Conservation (phyloP, 129 eudicot species). For the Lactuca sativa region DNA sequence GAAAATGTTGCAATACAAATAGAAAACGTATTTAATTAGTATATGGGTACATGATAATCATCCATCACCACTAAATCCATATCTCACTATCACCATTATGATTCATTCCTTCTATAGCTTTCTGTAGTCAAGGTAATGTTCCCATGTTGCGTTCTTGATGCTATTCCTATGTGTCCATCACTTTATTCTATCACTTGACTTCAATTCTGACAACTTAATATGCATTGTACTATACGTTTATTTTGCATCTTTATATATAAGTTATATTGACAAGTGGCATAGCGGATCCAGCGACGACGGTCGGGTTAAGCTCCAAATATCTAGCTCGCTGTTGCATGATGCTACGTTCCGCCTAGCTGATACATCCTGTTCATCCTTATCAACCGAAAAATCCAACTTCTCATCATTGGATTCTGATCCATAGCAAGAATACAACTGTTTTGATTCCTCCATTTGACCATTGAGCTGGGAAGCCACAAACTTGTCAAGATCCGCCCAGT, state of each 20-base stretch:
- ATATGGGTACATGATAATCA: slow-evolving; percentile 5
- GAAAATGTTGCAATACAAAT: background rate
- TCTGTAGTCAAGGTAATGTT: slow-evolving; percentile 9
- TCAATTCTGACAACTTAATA: background rate
- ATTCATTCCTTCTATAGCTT: background rate
- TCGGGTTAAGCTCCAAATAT: slow-evolving; percentile 46
- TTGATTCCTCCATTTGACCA: slow-evolving; percentile 39
- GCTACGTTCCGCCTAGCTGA: slow-evolving; percentile 1
- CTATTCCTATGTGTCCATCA: slow-evolving; percentile 13
- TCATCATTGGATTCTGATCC: slow-evolving; percentile 20
- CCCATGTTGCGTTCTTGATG: background rate
- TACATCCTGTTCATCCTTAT: slow-evolving; percentile 21
- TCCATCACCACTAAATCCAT: background rate
- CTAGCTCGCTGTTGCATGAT: slow-evolving; percentile 23
- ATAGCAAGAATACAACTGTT: slow-evolving; percentile 17
- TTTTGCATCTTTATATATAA: background rate
- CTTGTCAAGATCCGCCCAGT: slow-evolving; percentile 51
- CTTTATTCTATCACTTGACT: slow-evolving; percentile 14
- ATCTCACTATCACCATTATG: background rate
- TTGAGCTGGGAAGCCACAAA: slow-evolving; percentile 56
- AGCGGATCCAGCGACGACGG: slow-evolving; percentile 47
- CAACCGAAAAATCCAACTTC: slow-evolving; percentile 29
- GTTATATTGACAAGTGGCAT: slow-evolving; percentile 45
- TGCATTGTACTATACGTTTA: background rate
- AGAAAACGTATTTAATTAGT: background rate